These are phyloP conservation scores for Nitzschia sp. DNA, from an alignment of 108 stramenopile genomes.

Conservation along the genomic window DNA sequence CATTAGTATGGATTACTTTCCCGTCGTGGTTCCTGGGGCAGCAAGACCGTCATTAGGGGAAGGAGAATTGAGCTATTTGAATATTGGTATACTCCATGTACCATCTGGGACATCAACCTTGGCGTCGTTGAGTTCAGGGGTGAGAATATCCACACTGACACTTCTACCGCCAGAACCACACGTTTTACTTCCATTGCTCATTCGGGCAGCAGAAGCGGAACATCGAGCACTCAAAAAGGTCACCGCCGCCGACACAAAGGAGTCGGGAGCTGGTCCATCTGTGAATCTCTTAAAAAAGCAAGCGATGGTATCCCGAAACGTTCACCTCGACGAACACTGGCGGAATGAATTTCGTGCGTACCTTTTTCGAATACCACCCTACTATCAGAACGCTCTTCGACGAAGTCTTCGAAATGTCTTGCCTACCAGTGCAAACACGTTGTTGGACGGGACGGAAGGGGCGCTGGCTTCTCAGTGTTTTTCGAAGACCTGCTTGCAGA, in stretches of 20 bases:
- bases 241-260: slow-evolving; percentile 31
- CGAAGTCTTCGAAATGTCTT: slow-evolving; percentile 59
- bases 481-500: slow-evolving; percentile 60
- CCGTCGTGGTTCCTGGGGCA: slow-evolving; percentile 67
- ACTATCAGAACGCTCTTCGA: slow-evolving; percentile 65
- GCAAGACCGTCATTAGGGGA: slow-evolving; percentile 57
- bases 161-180: slow-evolving; percentile 84
- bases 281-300: slow-evolving; percentile 34
- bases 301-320: slow-evolving; percentile 28
- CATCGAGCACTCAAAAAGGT: slow-evolving; percentile 60
- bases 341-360: slow-evolving; percentile 74
- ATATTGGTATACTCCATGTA: slow-evolving; percentile 76
- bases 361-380: slow-evolving; percentile 71
- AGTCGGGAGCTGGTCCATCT: slow-evolving; percentile 6
- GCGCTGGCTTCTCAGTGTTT: slow-evolving; percentile 49
- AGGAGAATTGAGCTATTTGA: slow-evolving; percentile 53
- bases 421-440: slow-evolving; percentile 51
- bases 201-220: slow-evolving; percentile 69
- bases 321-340: slow-evolving; percentile 72
- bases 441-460: slow-evolving; percentile 47
- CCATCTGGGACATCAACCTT: slow-evolving; percentile 38
- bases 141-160: slow-evolving; percentile 59
- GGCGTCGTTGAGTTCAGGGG: slow-evolving; percentile 14
- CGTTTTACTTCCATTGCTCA: slow-evolving; percentile 67
- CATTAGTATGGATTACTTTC: slow-evolving; percentile 61